Conservation (phyloP, 306 rosid species). For the Quercus suber region DNA sequence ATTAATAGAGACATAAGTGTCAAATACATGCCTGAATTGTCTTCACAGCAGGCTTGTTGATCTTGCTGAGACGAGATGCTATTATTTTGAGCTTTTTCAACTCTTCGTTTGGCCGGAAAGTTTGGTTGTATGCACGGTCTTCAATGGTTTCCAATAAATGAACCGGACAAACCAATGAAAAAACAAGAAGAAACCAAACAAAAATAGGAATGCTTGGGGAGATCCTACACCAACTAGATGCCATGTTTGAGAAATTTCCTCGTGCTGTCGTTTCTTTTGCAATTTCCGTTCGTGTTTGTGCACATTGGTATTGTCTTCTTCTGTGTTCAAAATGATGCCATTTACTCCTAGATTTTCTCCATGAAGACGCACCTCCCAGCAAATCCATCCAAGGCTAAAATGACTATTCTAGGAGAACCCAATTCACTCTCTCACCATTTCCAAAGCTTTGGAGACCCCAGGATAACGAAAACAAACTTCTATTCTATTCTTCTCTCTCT, state of each 20-base stretch:
- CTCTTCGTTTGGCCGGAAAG: conserved; percentile 55
- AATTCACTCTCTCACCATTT: conserved; percentile 47
- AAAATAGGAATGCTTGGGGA: conserved; percentile 44
- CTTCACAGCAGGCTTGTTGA: conserved; percentile 75
- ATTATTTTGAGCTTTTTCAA: conserved; percentile 47
- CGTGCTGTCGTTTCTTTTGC: conserved; percentile 33
- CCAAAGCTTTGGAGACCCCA: conserved; percentile 45
- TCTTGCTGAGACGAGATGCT: conserved; percentile 53
- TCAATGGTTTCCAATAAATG: conserved; percentile 30
- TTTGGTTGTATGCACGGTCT: conserved; percentile 40
- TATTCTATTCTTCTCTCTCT: neutral
- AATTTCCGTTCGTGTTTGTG: conserved; percentile 28
- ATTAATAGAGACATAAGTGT: neutral
- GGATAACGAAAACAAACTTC: conserved; percentile 19
- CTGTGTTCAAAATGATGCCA: conserved; percentile 32
- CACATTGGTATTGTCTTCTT: conserved; percentile 48
- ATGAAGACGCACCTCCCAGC: conserved; percentile 35
- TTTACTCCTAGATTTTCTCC: conserved; percentile 37
- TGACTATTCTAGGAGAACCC: conserved; percentile 34
- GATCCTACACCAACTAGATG: conserved; percentile 55
- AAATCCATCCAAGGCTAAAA: conserved; percentile 36
- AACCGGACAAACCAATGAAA: conserved; percentile 49
- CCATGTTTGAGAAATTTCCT: conserved; percentile 49
- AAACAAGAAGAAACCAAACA: conserved; percentile 55
- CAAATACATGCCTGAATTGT: conserved; percentile 62